Evolutionary conservation across 1,284 basidiomycete species (phyloP).

Genomic region (Quambalaria eucalypti): DNA sequence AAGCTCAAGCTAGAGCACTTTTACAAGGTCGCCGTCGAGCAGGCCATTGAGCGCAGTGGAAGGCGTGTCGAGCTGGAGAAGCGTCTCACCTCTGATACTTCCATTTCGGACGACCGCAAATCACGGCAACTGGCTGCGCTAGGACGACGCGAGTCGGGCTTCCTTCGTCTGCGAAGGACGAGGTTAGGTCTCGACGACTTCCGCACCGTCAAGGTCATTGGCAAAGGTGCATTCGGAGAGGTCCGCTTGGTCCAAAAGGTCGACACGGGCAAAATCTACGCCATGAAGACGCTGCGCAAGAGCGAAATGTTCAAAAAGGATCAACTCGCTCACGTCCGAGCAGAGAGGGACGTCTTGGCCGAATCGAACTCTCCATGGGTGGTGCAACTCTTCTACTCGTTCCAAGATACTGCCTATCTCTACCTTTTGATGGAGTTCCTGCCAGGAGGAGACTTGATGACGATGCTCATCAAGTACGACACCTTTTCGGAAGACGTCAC

Average conservation of each 20-base stretch:
- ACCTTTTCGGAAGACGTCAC: slow-evolving; percentile 98
- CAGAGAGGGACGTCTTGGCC: slow-evolving; percentile 94
- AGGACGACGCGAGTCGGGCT: slow-evolving; percentile 68
- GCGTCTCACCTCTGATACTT: slow-evolving; percentile 53
- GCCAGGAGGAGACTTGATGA: slow-evolving; percentile 94
- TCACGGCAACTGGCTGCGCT: slow-evolving; percentile 82
- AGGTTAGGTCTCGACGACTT: slow-evolving; percentile 89
- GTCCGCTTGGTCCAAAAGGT: slow-evolving; percentile 91
- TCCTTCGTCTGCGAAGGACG: slow-evolving; percentile 79
- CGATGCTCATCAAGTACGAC: slow-evolving; percentile 99
- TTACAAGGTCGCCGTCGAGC: slow-evolving; percentile 90
- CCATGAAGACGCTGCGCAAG: slow-evolving; percentile 97
- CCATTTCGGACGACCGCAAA: slow-evolving; percentile 65
- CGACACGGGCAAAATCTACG: slow-evolving; percentile 95
- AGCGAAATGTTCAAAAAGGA: slow-evolving; percentile 99
- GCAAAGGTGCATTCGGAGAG: slow-evolving; percentile 97
- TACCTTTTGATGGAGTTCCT: slow-evolving; percentile 99
- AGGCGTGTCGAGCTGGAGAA: slow-evolving; percentile 87
- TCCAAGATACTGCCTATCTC: slow-evolving; percentile 90
- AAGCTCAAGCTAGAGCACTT: slow-evolving; percentile 95
- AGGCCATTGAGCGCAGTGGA: slow-evolving; percentile 77
- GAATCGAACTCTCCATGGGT: slow-evolving; percentile 98
- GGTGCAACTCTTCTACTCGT: slow-evolving; percentile 94
- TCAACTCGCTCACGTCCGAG: slow-evolving; percentile 91
- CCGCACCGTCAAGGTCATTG: slow-evolving; percentile 94